phyloP scores from a whole-genome alignment of 129 eudicot genomes.

The Tagetes erecta region DNA sequence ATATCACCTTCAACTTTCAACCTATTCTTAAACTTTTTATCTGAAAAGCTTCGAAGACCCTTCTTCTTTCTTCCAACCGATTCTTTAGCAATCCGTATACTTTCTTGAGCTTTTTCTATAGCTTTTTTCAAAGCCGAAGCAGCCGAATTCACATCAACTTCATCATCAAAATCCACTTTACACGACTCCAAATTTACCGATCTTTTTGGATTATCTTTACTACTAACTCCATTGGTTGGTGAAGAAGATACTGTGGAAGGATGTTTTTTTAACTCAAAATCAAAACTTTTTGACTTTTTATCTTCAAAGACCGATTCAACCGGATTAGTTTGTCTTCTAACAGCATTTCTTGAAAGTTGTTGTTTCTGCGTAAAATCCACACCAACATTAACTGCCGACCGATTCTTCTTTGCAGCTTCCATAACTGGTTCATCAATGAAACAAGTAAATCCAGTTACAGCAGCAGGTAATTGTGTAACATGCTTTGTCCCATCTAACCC shows the following conservation, averaged over 20 bases:
- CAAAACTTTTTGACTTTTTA: slow-evolving; percentile 30
- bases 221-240: slow-evolving; percentile 24
- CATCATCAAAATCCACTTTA: slow-evolving; percentile 47
- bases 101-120: slow-evolving; percentile 91
- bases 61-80: slow-evolving; percentile 70
- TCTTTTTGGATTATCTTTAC: slow-evolving; percentile 30
- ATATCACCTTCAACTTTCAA: slow-evolving; percentile 32
- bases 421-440: slow-evolving; percentile 54
- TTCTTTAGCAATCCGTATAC: slow-evolving; percentile 81
- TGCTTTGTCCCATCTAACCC: slow-evolving; percentile 53
- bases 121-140: slow-evolving; percentile 85
- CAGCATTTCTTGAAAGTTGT: slow-evolving; percentile 24
- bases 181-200: slow-evolving; percentile 30
- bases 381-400: slow-evolving; percentile 33
- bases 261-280: slow-evolving; percentile 36
- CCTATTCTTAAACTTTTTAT: slow-evolving; percentile 32
- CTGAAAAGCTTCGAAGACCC: slow-evolving; percentile 48
- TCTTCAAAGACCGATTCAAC: slow-evolving; percentile 37
- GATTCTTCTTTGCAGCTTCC: slow-evolving; percentile 29
- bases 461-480: slow-evolving; percentile 58
- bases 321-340: slow-evolving; percentile 33
- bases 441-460: slow-evolving; percentile 63
- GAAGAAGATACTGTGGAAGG: slow-evolving; percentile 32
- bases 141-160: slow-evolving; percentile 71
- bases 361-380: slow-evolving; percentile 27